Base-by-base conservation (phyloP, 805 yeast genomes). In the Danielia reshetovae region DNA sequence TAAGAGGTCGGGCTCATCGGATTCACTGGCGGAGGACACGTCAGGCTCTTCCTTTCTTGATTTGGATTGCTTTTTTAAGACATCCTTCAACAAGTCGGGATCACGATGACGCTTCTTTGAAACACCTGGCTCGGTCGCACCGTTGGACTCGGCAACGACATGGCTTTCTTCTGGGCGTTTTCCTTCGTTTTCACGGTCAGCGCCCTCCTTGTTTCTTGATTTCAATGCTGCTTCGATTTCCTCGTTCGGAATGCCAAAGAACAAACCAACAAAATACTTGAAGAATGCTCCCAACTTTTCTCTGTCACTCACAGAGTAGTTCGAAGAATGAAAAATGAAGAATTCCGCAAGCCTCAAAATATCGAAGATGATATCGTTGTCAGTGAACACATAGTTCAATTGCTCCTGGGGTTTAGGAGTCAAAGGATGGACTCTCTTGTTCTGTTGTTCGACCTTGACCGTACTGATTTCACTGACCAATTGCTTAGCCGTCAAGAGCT, bases 391-490 rank as follows among this genome's bases (percentile, higher is more conserved):
- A 52, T 77, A 86, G 36, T 73, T 72, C 41, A 85, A 66, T 48
- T 76, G 81, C 36, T 80, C 79, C 55, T 82, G 83, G n/a, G 96
- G 90, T 46, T 77, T 78, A 3, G 96, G 95, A 33, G 89, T 79
- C 49, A 86, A 70, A 24, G 95, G 95, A 50, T 85, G 88, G 39
- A 85, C 65, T 53, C 94, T 74, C 61, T 87, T 89, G 49, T 82
- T 85, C n/a, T 74, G 75, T 58, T 87, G 96, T 53, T 90, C 98
- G 27, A 85, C 84, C 61, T 89, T 88, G 27, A 89, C 84, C 2
- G 96, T 86, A 48, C 93, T 84, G 36, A 93, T 84, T 55, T 90
- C 97, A 43, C 95, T 83, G 10, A 93, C 79, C 48, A 93, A 64
- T 49, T 88, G 95, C 52, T 94, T 87, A 7, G 93, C 82, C 0